A percentile compares a stretch with the other conserved stretches of the same genome.
phyloP scores from a whole-genome alignment of 306 rosid species.

The Corylus heterophylla region DNA sequence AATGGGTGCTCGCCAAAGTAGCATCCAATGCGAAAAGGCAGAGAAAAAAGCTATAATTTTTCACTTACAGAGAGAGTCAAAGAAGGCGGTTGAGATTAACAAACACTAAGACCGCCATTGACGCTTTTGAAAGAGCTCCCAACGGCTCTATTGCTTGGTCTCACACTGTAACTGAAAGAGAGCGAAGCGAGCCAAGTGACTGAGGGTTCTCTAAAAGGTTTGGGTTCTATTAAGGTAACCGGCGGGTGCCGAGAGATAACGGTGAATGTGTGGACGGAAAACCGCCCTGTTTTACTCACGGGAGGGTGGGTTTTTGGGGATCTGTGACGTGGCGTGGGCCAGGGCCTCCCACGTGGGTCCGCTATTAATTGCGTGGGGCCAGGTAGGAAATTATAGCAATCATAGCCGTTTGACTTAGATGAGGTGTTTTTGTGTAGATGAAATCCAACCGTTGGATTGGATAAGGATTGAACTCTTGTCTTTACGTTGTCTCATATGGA shows the following conservation, averaged over 20 bases:
- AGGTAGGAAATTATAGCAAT: not conserved
- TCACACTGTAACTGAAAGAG: slow-evolving; percentile 13
- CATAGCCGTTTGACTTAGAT: not conserved
- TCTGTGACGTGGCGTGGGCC: slow-evolving; percentile 28
- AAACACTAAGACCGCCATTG: slow-evolving; percentile 3
- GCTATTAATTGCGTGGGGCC: not conserved
- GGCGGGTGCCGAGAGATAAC: not conserved
- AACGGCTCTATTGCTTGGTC: slow-evolving; percentile 37
- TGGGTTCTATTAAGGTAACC: not conserved
- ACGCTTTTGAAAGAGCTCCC: slow-evolving; percentile 1
- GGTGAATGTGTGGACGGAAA: slow-evolving; percentile 25
- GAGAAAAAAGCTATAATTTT: not conserved
- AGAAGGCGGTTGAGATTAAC: not conserved
- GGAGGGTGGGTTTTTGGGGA: slow-evolving; percentile 1
- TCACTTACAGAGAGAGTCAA: not conserved
- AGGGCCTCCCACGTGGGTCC: slow-evolving; percentile 16
- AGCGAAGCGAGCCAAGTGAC: not conserved
- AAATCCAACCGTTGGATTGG: slow-evolving; percentile 7
- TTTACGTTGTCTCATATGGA: not conserved
- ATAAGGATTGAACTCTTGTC: not conserved
- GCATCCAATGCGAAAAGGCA: slow-evolving; percentile 25
- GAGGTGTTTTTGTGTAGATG: not conserved
- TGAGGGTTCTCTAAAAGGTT: not conserved
- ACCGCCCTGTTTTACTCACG: not conserved
- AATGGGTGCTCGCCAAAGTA: not conserved